Evolutionary conservation across 345 rosid species (phyloP).

Genomic region (Diplotaxis tenuifolia): DNA sequence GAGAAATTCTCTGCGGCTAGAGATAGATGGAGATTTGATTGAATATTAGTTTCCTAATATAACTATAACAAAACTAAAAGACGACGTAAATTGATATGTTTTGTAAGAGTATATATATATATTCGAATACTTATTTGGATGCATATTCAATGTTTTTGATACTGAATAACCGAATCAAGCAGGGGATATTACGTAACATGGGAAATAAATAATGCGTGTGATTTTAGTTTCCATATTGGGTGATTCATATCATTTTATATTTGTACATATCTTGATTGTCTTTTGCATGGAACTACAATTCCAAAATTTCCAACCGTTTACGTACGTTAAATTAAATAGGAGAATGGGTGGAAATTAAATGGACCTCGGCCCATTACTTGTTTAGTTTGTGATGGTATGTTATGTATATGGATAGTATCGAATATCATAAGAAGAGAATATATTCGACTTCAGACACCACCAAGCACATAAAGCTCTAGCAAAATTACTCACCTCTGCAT

Average conservation of each 20-base stretch:
- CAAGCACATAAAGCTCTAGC: too few relatives aligned
- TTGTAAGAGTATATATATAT: background rate
- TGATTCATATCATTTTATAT: background rate
- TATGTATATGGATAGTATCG: conserved; percentile 7
- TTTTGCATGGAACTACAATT: background rate
- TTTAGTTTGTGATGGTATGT: background rate
- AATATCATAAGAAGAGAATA: too few relatives aligned
- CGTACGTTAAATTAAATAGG: background rate
- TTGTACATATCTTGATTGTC: background rate
- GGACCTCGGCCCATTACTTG: background rate
- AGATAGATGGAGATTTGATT: background rate
- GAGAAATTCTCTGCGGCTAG: background rate
- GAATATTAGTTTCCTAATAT: background rate
- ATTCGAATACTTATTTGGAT: background rate
- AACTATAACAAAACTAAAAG: background rate
- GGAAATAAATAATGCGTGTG: background rate
- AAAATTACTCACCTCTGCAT: too few relatives aligned
- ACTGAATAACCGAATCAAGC: background rate
- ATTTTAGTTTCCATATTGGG: background rate
- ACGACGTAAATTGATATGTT: background rate
- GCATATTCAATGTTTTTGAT: background rate
- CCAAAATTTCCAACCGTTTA: too few relatives aligned
- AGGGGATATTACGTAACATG: background rate
- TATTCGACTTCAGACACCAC: background rate
- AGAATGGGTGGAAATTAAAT: background rate